Percentiles rank a stretch among this genome's conserved stretches.
phyloP scores from a whole-genome alignment of 345 rosid genomes.

The Euphorbia lathyris region DNA sequence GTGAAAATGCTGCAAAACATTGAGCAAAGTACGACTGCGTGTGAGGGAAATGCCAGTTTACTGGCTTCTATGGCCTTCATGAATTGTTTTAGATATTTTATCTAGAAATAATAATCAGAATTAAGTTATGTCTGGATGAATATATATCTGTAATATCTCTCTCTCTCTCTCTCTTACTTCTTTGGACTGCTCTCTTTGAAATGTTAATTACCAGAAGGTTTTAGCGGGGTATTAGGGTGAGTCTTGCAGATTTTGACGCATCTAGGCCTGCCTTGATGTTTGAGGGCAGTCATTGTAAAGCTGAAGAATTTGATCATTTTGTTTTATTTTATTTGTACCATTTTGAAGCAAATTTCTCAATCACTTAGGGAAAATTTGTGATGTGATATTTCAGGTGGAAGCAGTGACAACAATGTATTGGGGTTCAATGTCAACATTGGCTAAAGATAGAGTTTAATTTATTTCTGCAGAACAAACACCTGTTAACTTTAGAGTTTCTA shows the following conservation, averaged over 20 bases:
- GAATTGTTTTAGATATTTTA: neutral
- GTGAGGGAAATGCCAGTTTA: neutral
- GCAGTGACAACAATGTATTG: neutral
- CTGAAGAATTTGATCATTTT: neutral
- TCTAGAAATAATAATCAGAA: neutral
- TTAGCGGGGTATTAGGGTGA: neutral
- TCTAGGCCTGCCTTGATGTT: neutral
- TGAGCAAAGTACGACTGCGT: neutral
- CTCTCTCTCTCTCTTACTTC: neutral
- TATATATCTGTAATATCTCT: neutral
- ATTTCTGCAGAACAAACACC: neutral
- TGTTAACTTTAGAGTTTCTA: neutral
- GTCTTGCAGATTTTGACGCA: neutral
- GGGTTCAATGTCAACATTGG: neutral
- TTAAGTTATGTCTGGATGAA: neutral
- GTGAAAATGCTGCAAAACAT: neutral
- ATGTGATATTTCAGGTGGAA: constrained; percentile 7
- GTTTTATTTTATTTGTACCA: neutral
- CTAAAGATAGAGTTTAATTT: neutral
- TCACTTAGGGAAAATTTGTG: neutral
- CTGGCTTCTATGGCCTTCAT: neutral
- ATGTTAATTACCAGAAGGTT: neutral
- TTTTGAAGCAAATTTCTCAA: neutral
- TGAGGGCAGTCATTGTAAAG: neutral
- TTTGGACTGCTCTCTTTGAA: neutral